Evolutionary conservation across 768 basidiomycete species (phyloP).

Genomic region (Cystobasidium tubakii): DNA sequence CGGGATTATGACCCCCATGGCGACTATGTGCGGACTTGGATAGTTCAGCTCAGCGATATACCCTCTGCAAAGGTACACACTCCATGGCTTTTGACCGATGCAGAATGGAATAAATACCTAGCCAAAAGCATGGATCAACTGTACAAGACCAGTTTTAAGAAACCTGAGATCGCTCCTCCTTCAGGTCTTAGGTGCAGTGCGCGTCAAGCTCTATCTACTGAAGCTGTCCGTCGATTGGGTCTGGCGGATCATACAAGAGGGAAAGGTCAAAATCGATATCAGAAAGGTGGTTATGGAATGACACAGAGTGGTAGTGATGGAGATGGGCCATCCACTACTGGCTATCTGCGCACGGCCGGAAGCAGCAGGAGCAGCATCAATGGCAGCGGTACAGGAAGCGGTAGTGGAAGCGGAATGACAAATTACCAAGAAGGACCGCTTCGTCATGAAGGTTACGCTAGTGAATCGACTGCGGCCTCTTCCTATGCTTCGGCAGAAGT

Average conservation of each 20-base stretch:
- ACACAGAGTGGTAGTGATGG: neutral
- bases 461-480: neutral
- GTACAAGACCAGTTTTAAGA: neutral
- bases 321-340: neutral
- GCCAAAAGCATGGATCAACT: conserved; percentile 7
- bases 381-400: neutral
- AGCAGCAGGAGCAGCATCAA: neutral
- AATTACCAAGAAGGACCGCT: neutral
- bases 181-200: conserved; percentile 39
- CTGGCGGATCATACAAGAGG: neutral
- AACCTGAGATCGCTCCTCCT: conserved; percentile 36
- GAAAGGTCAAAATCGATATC: neutral
- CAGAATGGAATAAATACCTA: conserved; percentile 40
- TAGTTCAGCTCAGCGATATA: conserved; percentile 38
- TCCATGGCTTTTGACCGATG: conserved; percentile 27
- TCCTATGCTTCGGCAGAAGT: neutral
- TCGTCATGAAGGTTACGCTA: neutral
- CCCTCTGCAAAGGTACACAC: conserved; percentile 24
- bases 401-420: neutral
- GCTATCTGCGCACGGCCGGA: neutral
- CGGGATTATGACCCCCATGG: conserved; percentile 39
- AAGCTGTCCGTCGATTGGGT: neutral
- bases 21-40: conserved; percentile 41
- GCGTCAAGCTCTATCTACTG: conserved; percentile 40
- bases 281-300: neutral